Conservation (phyloP, 768 basidiomycete genomes). For the Leccinum uliginosum region DNA sequence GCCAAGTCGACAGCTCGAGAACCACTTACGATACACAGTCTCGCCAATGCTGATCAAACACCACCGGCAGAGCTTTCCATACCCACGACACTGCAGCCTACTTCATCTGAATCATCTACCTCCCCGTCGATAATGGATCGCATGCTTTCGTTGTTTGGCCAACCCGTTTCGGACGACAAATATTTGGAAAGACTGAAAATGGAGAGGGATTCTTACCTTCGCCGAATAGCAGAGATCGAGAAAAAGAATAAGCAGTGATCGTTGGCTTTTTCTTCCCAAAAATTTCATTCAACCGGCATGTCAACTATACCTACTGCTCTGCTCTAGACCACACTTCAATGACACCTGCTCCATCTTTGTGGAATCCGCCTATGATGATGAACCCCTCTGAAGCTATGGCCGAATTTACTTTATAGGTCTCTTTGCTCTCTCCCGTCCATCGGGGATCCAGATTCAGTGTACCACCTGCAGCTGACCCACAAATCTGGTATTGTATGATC, state of each 20-base stretch:
- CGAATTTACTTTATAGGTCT: slow-evolving; percentile 62
- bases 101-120: background rate
- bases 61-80: background rate
- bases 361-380: slow-evolving; percentile 61
- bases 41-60: background rate
- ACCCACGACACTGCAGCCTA: slow-evolving; percentile 16
- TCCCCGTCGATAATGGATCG: slow-evolving; percentile 31
- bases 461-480: slow-evolving; percentile 34
- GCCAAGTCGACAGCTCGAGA: slow-evolving; percentile 12
- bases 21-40: background rate
- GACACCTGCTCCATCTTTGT: slow-evolving; percentile 51
- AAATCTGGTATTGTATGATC: slow-evolving; percentile 46
- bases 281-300: background rate
- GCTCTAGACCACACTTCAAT: slow-evolving; percentile 54
- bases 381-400: slow-evolving; percentile 45
- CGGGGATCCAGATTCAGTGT: slow-evolving; percentile 38
- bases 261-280: background rate
- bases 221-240: slow-evolving; percentile 52
- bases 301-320: slow-evolving; percentile 3
- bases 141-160: slow-evolving; percentile 31
- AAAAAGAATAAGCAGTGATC: slow-evolving; percentile 33
- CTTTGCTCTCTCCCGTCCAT: slow-evolving; percentile 43
- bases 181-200: slow-evolving; percentile 58
- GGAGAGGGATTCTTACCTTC: slow-evolving; percentile 50
- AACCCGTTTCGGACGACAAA: slow-evolving; percentile 65